Conservation (phyloP, 805 yeast species). For the Metschnikowia shivogae region DNA sequence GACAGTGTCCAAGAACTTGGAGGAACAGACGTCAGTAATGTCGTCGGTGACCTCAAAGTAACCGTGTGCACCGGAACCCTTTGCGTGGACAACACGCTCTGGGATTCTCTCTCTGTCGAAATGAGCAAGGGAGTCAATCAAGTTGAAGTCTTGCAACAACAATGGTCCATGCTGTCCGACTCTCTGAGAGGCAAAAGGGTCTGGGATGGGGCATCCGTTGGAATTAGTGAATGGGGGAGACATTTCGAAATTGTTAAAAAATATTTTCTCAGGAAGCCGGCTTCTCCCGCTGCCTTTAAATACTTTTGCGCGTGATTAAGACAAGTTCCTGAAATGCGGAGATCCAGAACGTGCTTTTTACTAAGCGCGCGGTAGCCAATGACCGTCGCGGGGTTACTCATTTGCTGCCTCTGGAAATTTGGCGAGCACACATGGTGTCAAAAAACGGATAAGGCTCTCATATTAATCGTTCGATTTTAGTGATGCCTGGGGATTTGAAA, state of each 20-base stretch:
- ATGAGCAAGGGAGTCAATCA: constrained; percentile 79
- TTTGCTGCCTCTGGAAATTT: not conserved
- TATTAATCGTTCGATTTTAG: no score
- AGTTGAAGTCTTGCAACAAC: constrained; percentile 73
- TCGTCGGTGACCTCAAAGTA: constrained; percentile 77
- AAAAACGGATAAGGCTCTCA: no score
- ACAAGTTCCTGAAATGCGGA: constrained; percentile 1
- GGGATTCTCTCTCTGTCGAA: constrained; percentile 89
- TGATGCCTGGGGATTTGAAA: no score
- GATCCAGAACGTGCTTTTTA: constrained; percentile 11
- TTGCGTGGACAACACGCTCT: constrained; percentile 90
- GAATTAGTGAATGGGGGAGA: constrained; percentile 67
- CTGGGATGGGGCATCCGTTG: constrained; percentile 72
- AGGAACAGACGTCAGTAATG: constrained; percentile 25
- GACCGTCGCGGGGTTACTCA: constrained; percentile 4
- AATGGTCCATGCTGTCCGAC: constrained; percentile 75
- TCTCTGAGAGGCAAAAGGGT: constrained; percentile 73
- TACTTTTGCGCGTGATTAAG: not conserved
- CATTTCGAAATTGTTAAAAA: constrained; percentile 19
- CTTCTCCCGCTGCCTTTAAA: not conserved
- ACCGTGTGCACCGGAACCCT: constrained; percentile 90
- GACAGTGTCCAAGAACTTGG: constrained; percentile 26
- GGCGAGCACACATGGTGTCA: no score
- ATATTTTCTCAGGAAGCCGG: not conserved
- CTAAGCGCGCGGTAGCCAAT: constrained; percentile 9